Evolutionary conservation across 306 rosid species (phyloP).

Genomic region (Alnus glutinosa): DNA sequence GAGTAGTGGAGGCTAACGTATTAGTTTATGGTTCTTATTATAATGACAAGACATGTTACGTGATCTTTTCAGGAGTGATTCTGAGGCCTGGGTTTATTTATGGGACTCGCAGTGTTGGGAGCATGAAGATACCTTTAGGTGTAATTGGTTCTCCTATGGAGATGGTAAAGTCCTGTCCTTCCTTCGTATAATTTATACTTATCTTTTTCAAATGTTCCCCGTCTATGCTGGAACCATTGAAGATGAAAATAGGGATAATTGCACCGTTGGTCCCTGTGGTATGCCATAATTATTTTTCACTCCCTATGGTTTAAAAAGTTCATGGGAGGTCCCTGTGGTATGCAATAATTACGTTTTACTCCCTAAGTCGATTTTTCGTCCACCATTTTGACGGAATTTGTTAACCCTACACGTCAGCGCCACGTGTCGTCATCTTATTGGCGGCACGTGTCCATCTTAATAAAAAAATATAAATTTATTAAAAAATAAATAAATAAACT

Average conservation of each 20-base stretch:
- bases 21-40: constrained; percentile 8
- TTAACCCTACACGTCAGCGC: no score
- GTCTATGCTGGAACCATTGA: constrained; percentile 4
- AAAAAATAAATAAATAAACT: no score
- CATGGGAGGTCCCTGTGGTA: no score
- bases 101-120: constrained; percentile 88
- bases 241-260: not conserved
- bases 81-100: constrained; percentile 94
- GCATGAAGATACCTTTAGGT: constrained; percentile 79
- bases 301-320: no score
- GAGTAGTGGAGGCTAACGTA: constrained; percentile 1
- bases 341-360: no score
- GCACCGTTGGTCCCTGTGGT: no score
- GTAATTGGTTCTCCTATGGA: constrained; percentile 85
- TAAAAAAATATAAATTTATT: no score
- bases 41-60: constrained; percentile 12
- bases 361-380: no score
- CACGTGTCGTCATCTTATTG: no score
- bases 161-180: constrained; percentile 57
- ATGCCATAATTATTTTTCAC: no score
- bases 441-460: no score
- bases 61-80: constrained; percentile 75
- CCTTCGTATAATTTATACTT: constrained; percentile 5
- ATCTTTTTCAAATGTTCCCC: not conserved
- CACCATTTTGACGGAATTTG: no score